Conservation (phyloP, 2,329 filamentous ascomycete species). For the Apiospora aurea region DNA sequence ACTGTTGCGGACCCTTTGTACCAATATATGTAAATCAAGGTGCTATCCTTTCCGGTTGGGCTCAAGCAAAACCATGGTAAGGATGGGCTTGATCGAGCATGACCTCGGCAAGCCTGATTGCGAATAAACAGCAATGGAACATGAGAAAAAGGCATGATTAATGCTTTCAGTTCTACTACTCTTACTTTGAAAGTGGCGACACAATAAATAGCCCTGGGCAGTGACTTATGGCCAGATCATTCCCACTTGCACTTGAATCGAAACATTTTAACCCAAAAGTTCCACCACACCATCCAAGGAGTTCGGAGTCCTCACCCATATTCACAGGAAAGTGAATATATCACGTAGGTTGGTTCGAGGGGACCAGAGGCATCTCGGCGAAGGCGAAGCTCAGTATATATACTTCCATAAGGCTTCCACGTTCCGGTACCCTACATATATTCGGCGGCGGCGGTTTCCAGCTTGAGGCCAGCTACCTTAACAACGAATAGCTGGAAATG, state of each 20-base stretch:
- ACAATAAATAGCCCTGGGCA: neutral
- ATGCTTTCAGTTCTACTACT: neutral
- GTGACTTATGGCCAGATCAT: neutral
- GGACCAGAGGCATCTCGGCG: neutral
- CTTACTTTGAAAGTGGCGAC: neutral
- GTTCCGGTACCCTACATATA: neutral
- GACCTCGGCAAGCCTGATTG: neutral
- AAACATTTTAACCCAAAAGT: no score
- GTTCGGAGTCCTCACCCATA: neutral
- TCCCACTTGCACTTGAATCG: neutral
- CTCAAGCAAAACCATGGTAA: neutral
- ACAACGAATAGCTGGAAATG: no score
- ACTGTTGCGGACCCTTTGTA: neutral
- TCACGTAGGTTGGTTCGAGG: neutral
- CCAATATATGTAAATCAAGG: neutral
- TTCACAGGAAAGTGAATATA: neutral
- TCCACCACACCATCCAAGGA: no score
- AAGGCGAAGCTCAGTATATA: neutral
- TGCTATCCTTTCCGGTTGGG: neutral
- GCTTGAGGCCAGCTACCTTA: neutral
- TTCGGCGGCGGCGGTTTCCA: neutral
- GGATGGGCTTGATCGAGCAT: no score
- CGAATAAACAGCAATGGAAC: neutral
- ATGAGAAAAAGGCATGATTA: neutral
- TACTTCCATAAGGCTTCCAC: neutral